A percentile compares a stretch with the other conserved stretches of the same genome.
Conservation (phyloP, 148 eudicot species). For the Polygonum aviculare region DNA sequence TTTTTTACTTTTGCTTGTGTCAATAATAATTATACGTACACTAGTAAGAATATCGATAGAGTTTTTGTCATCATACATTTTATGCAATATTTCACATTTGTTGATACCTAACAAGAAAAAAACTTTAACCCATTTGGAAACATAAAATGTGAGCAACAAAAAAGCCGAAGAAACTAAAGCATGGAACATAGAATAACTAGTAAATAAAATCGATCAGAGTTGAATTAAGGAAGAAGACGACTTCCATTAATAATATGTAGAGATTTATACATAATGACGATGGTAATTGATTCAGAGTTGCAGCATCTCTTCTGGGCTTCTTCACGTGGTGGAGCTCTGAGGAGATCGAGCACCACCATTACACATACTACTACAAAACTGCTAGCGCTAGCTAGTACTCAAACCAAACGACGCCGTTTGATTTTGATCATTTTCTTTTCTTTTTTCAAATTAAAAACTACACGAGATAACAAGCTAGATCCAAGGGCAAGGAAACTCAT, state of each 20-base stretch:
- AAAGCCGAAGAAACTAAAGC: neutral
- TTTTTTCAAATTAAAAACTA: neutral
- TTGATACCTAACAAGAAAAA: neutral
- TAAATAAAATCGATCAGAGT: neutral
- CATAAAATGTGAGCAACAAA: neutral
- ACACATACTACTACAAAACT: neutral
- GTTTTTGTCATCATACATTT: too few species aligned
- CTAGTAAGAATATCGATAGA: too few species aligned
- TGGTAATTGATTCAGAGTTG: neutral
- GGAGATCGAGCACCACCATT: neutral
- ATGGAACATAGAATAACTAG: neutral
- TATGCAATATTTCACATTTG: too few species aligned
- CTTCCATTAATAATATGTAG: neutral
- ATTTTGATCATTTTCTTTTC: neutral
- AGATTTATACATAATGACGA: neutral
- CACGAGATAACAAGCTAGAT: neutral
- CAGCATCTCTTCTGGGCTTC: neutral
- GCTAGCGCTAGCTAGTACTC: neutral
- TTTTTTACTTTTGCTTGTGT: neutral
- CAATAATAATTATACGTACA: neutral
- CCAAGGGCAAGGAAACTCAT: neutral
- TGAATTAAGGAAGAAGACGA: neutral
- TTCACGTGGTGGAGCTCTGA: neutral
- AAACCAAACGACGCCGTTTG: slow-evolving; percentile 4
- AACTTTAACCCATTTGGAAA: neutral